Evolutionary conservation across 768 basidiomycete genomes (phyloP), one percentile per base, ranked within the genome.

Genomic region (Phaeolepiota aurea): DNA sequence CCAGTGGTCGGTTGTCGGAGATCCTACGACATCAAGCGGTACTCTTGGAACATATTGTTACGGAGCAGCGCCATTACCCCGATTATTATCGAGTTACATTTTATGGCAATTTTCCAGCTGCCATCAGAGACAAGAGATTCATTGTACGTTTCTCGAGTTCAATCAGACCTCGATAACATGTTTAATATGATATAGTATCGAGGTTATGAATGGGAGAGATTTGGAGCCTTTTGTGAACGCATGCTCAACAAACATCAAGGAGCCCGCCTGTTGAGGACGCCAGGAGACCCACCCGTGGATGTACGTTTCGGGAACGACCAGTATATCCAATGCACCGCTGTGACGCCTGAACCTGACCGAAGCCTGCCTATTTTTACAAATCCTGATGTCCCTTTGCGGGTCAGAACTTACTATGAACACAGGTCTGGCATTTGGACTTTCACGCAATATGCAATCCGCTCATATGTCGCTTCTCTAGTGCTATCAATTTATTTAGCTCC

Each of bases 61-160:
- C 72, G 23, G 77, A 87, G 44, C 79, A 85, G 58, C 77, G 88
- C 37, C 87, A 87, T 48, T 91, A 91, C 54, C 79, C 89, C 14
- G 92, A 91, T 52, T 96, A 93, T 60, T 97, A 92, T 68, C 73
- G 89, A 35, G 88, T 97, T 23, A 84, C 85, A 3, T 97, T 92
- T 64, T 96, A 82, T 60, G 93, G 94, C 18, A 87, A 82, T 50
- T 93, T 93, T 65, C 90, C 90, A 0, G 74, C 66, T 14, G 87
- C 87, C 13, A 76, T 94, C 30, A 76, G 83, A 41, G 79, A 85
- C 51, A 94, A 93, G 58, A 87, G 91, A 43, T 97, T 92, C 63
- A 82, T 94, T 45, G 89, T 92, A 59, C 45, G 74, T 69, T n/a
- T 7, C 25, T 28, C 19, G 11, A 31, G 20, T 34, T 20, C 14